Percentiles rank a stretch among this genome's conserved stretches.
Evolutionary conservation across 345 rosid genomes (phyloP).

Genomic region (Hibiscus syriacus): DNA sequence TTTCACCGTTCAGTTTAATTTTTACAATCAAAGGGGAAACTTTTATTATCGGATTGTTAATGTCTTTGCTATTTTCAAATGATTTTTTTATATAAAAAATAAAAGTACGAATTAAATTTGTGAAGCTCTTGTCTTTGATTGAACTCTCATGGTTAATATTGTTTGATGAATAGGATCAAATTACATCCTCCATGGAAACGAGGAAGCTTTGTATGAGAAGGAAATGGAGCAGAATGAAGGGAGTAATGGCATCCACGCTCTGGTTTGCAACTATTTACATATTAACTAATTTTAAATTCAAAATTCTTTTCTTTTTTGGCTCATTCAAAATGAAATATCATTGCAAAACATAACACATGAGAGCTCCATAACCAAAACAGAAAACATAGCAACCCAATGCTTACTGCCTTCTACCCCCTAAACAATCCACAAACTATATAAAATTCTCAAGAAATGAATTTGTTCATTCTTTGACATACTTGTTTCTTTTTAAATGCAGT

Average conservation of each 20-base stretch:
- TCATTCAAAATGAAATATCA: not conserved
- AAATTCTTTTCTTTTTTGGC: too few relatives aligned
- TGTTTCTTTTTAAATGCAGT: not conserved
- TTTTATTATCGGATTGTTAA: too few relatives aligned
- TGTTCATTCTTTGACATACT: not conserved
- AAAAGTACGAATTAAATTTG: not conserved
- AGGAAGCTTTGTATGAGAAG: not conserved
- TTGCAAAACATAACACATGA: too few relatives aligned
- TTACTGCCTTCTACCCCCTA: too few relatives aligned
- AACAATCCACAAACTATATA: too few relatives aligned
- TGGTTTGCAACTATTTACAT: not conserved
- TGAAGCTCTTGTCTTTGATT: not conserved
- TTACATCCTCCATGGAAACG: not conserved
- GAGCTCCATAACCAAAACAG: not conserved
- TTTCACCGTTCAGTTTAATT: too few relatives aligned
- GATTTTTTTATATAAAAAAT: too few relatives aligned
- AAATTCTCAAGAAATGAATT: too few relatives aligned
- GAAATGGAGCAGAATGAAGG: not conserved
- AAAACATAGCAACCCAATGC: too few relatives aligned
- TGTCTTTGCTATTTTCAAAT: too few relatives aligned
- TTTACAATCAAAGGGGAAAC: too few relatives aligned
- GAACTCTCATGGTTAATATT: not conserved
- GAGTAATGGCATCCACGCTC: not conserved
- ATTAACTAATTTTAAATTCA: too few relatives aligned
- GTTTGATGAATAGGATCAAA: not conserved